phyloP scores from a whole-genome alignment of 2,329 filamentous ascomycete genomes.

The Dactylellina haptotyla region DNA sequence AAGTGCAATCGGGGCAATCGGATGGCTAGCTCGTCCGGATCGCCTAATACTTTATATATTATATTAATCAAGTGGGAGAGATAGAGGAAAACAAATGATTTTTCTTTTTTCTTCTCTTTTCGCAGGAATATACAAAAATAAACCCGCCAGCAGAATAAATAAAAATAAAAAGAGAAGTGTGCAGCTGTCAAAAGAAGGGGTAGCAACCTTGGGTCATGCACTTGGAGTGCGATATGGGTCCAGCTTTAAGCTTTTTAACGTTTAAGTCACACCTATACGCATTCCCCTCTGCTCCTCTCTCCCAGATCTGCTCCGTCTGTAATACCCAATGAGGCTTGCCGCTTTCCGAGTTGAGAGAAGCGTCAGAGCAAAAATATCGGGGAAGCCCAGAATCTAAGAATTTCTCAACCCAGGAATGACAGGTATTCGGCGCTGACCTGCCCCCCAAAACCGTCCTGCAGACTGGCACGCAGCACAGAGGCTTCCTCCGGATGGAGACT shows the following conservation, averaged over 20 bases:
- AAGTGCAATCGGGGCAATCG: constrained; percentile 50
- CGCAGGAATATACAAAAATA: not conserved
- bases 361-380: constrained; percentile 4
- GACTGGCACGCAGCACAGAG: constrained; percentile 1
- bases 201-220: constrained; percentile 13
- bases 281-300: not conserved
- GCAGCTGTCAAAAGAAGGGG: constrained; percentile 47
- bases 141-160: not conserved
- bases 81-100: too few relatives aligned
- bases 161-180: constrained; percentile 5
- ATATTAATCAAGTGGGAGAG: too few relatives aligned
- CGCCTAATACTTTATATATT: not conserved
- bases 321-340: constrained; percentile 10
- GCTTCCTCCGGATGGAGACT: not conserved
- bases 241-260: constrained; percentile 40
- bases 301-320: not conserved
- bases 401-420: constrained; percentile 46
- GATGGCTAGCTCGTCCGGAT: too few relatives aligned
- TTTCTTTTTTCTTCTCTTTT: not conserved
- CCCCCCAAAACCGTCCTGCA: constrained; percentile 16
- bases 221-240: constrained; percentile 9
- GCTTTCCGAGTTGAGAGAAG: constrained; percentile 45
- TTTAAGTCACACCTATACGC: not conserved
- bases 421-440: not conserved
- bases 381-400: constrained; percentile 21